Conservation (phyloP, 129 eudicot genomes). For the Gnaphalium uliginosum region DNA sequence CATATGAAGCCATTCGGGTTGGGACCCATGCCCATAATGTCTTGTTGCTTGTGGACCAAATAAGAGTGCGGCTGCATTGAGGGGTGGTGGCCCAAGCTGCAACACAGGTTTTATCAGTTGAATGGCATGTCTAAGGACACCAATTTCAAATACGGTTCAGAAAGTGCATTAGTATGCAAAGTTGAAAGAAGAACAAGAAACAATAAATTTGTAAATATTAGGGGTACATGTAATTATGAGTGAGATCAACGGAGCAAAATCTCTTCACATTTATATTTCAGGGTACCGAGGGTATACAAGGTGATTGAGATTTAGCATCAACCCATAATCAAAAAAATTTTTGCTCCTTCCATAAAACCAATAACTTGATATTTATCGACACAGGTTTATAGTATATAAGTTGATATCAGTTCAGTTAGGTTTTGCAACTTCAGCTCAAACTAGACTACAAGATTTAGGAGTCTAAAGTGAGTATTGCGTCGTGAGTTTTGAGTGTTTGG, state of each 20-base stretch:
- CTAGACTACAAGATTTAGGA: background rate
- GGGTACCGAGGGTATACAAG: background rate
- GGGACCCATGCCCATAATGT: slow-evolving; percentile 61
- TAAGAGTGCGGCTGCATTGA: slow-evolving; percentile 64
- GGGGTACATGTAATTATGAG: background rate
- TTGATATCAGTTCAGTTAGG: background rate
- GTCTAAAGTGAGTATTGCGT: slow-evolving; percentile 1
- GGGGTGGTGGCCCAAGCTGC: slow-evolving; percentile 63
- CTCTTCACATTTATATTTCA: background rate
- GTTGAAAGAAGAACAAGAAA: background rate
- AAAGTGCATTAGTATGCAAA: background rate
- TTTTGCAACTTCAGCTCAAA: background rate
- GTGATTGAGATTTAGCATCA: background rate
- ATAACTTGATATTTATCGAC: background rate
- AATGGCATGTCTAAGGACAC: slow-evolving; percentile 8
- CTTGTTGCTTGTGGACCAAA: slow-evolving; percentile 65
- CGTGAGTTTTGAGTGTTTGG: background rate
- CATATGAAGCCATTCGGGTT: slow-evolving; percentile 94
- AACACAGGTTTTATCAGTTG: background rate
- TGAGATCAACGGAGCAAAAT: background rate
- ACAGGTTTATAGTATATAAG: background rate
- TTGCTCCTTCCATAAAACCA: background rate
- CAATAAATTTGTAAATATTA: background rate
- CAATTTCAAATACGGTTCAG: background rate
- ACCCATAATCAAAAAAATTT: background rate